Base-by-base conservation (phyloP, 2,329 filamentous ascomycete species). In the Allantophomopsis lycopodina region DNA sequence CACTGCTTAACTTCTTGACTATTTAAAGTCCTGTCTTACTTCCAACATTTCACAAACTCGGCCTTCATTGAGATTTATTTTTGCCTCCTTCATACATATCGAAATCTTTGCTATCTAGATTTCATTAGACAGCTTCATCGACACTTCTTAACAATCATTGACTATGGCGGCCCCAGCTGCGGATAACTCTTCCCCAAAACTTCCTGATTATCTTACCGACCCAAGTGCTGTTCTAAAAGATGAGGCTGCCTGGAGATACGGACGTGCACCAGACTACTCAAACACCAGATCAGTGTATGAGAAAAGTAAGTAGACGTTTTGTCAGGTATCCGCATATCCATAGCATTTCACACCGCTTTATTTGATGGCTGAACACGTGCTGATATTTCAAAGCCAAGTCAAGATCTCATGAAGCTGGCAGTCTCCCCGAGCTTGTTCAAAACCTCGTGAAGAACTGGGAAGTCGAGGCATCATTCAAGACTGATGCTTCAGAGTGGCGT, bases 391-490 rank as follows among this genome's bases (percentile, higher is more conserved):
- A 4, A 81, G 76, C 70, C 39, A 79, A 76, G 55, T 62, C 59
- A 30, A 65, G 61, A 56, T 66, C 58, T 49, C 77, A 81, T 54
- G 56, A 59, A 35, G 61, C 72, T 3, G 65, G 64, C 30, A 75
- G 68, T 41, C 66, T 82, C 2, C 67, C 71, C 12, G 59, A 67
- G 37, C 66, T 82, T 4, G 76, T 82, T 32, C 70, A 81, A 54
- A 82, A 81, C 51, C 67, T 82, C 2, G 76, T 82, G 52, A 81
- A 82, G 61, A 82, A 82, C 55, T 82, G 77, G 78, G 77, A 82
- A 55, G 70, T 81, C 38, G 77, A 82, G 55, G 78, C 78, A 1
- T 79, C 73, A 0, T 80, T 78, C 68, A 82, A 82, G 59, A 66
- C 67, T 7, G 50, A 63, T 13, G 62, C 80, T 8, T 49, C 59